Conservation (phyloP, 495 filamentous ascomycete species). For the Xylaria flabelliformis region DNA sequence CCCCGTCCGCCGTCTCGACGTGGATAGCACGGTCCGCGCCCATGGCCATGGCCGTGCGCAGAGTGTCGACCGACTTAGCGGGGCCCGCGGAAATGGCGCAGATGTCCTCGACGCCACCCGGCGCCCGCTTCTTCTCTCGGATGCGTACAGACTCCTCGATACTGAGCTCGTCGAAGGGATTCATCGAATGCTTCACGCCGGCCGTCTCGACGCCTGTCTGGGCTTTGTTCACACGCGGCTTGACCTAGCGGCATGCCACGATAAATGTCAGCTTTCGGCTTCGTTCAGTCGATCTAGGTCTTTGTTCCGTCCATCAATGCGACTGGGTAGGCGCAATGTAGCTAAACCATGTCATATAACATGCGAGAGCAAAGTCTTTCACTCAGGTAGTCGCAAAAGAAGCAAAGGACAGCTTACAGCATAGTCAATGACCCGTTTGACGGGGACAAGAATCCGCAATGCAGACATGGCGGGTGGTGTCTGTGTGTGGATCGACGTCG, state of each 20-base stretch:
- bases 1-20: conserved; percentile 72
- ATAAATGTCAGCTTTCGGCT: not conserved
- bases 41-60: conserved; percentile 98
- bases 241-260: conserved; percentile 66
- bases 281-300: not conserved
- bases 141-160: conserved; percentile 94
- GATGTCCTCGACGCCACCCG: conserved; percentile 79
- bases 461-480: conserved; percentile 68
- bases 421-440: conserved; percentile 99
- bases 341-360: too few relatives aligned
- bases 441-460: conserved; percentile 90
- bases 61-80: conserved; percentile 80
- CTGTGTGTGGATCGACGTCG: not conserved
- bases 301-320: not conserved
- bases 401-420: conserved; percentile 66
- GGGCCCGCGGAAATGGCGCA: conserved; percentile 88
- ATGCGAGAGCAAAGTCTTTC: not conserved
- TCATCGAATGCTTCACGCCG: conserved; percentile 95
- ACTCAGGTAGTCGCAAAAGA: not conserved
- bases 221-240: conserved; percentile 96
- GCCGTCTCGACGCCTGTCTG: conserved; percentile 90
- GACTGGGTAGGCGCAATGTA: not conserved
- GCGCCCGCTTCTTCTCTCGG: conserved; percentile 74
- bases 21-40: conserved; percentile 91
- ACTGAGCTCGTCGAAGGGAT: conserved; percentile 98